Evolutionary conservation across 169 alveolate genomes (phyloP), one percentile per base, ranked within the genome.

Genomic region (Hepatocystis sp.): DNA sequence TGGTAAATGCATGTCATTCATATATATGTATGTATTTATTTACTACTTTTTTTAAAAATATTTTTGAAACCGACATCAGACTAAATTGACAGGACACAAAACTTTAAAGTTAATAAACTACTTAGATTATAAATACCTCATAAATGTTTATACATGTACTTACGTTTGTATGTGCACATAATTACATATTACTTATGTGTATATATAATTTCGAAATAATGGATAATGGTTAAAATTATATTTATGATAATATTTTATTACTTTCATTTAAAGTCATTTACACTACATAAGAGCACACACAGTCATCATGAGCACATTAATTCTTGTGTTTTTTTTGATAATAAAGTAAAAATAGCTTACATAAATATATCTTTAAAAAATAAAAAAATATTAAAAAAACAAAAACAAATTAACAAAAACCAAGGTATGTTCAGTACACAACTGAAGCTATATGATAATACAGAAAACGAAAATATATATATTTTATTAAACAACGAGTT

Each of bases 161-260:
- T n/a, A n/a, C n/a, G n/a, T n/a, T n/a, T n/a, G n/a, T n/a, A n/a
- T n/a, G n/a, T n/a, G n/a, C n/a, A n/a, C n/a, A n/a, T n/a, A n/a
- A n/a, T n/a, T n/a, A n/a, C n/a, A n/a, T n/a, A n/a, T n/a, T n/a
- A n/a, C 2, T 44, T n/a, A 44, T 44, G 15, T 44, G n/a, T 17
- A 44, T 44, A 11, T 44, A n/a, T n/a, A 44, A 8, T 2, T 17
- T 4, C 21, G 23, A 15, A 28, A 58, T 58, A 19, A 67, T 67
- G 85, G 85, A 67, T 67, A 53, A 67, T 67, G 85, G 3, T 51
- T 27, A 67, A 30, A n/a, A 25, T 21, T 30, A 19, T 19, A 0
- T n/a, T 67, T 39, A 8, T 67, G 23, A 1, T 51, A 10, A 5
- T 67, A 5, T 17, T 67, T 28, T 34, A 8, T 47, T 60, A 1